Percentiles rank a stretch among this genome's conserved stretches.
phyloP scores from a whole-genome alignment of 176 grass and related monocot genomes.

The Phoenix dactylifera region DNA sequence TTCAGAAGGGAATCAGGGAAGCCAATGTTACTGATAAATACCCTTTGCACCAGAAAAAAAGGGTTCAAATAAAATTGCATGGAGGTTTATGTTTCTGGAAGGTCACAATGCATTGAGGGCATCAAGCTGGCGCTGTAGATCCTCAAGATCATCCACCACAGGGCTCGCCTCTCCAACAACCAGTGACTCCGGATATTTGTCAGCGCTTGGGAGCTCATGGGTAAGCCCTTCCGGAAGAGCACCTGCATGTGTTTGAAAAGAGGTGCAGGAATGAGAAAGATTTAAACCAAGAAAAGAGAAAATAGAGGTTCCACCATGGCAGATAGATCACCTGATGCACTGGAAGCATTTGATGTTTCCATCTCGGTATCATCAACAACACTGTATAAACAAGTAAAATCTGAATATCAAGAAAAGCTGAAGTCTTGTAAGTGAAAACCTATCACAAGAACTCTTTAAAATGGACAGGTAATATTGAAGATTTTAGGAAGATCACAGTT shows the following conservation, averaged over 20 bases:
- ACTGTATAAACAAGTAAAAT: slow-evolving; percentile 26
- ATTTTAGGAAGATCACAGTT: too few species aligned
- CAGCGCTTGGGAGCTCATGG: slow-evolving; percentile 76
- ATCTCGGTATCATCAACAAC: slow-evolving; percentile 58
- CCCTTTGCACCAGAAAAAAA: too few species aligned
- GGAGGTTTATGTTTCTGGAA: neutral
- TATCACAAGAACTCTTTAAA: too few species aligned
- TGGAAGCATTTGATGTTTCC: slow-evolving; percentile 6
- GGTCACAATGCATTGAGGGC: slow-evolving; percentile 52
- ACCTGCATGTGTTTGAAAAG: slow-evolving; percentile 30
- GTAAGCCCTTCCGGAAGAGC: slow-evolving; percentile 84
- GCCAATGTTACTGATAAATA: too few species aligned
- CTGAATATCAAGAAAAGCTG: too few species aligned
- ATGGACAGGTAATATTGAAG: too few species aligned
- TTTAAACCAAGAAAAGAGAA: neutral
- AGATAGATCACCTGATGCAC: slow-evolving; percentile 12
- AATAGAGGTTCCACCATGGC: neutral
- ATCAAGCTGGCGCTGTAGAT: slow-evolving; percentile 85
- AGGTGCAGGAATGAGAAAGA: neutral
- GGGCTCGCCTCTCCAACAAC: slow-evolving; percentile 10
- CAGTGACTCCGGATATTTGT: slow-evolving; percentile 35
- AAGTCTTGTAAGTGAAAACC: too few species aligned
- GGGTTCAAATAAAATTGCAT: too few species aligned
- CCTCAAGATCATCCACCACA: slow-evolving; percentile 65
- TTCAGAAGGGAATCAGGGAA: too few species aligned